Conservation (phyloP, 208 protist species). For the Trypanosoma lewisi region DNA sequence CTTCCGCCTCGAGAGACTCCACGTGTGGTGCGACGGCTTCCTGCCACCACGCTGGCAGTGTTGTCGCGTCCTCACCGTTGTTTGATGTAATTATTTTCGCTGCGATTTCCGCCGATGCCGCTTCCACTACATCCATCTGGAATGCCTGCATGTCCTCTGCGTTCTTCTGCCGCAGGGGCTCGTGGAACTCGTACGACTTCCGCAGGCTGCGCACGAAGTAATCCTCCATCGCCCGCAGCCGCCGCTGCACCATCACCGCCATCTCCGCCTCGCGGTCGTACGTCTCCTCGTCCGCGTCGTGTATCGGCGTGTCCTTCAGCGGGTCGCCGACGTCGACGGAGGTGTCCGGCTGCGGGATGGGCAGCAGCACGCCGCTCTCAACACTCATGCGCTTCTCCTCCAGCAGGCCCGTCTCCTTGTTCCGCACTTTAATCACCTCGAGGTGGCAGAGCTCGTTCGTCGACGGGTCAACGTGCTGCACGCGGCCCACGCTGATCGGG, state of each 20-base stretch:
- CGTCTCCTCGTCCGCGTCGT: constrained; percentile 79
- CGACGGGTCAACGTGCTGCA: constrained; percentile 80
- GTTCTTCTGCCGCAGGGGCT: constrained; percentile 46
- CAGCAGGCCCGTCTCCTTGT: constrained; percentile 65
- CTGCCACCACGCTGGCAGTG: constrained; percentile 44
- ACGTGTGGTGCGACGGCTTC: constrained; percentile 45
- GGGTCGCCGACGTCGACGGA: constrained; percentile 70
- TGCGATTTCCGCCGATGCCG: constrained; percentile 52
- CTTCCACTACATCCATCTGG: constrained; percentile 55
- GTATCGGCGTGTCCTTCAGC: constrained; percentile 78
- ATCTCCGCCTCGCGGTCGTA: constrained; percentile 70
- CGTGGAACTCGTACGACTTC: constrained; percentile 63
- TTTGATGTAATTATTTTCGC: constrained; percentile 21
- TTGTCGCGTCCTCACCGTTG: not conserved
- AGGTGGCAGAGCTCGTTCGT: constrained; percentile 73
- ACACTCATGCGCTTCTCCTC: constrained; percentile 79
- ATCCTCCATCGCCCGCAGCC: constrained; percentile 82
- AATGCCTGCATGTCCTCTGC: constrained; percentile 64
- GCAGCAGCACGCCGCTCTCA: constrained; percentile 73
- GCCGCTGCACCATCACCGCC: constrained; percentile 63
- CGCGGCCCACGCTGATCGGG: constrained; percentile 68
- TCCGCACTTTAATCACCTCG: constrained; percentile 77
- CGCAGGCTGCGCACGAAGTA: constrained; percentile 69
- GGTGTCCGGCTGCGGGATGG: constrained; percentile 59
- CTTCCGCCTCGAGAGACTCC: constrained; percentile 39